Evolutionary conservation across 2,329 filamentous ascomycete species (phyloP), one percentile per base, ranked within the genome.

Genomic region (Aspergillus brasiliensis): DNA sequence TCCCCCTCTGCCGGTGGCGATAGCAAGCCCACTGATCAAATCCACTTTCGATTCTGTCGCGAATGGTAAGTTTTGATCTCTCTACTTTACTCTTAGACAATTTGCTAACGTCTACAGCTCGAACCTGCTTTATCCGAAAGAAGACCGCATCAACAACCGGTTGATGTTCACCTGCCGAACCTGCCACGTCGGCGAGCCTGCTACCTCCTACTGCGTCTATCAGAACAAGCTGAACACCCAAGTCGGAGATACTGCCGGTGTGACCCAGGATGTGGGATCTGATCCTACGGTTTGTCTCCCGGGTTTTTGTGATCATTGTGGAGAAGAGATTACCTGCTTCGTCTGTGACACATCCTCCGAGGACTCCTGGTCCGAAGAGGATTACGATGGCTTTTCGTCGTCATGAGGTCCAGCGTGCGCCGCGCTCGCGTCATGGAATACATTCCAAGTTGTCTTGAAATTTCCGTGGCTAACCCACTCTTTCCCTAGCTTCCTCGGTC

Each of bases 81-180:
- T 48, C 8, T 5, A 28, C 27, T 6, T 28, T 19, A 38, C 15
- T 54, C 27, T 19, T 31, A 25, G 47, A 34, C 31, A 51, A 23
- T 34, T 27, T 66, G 63, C 66, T 72, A 71, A 59, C 72, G 61
- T 46, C 42, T 23, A 47, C 68, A 91, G 88, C 82, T 97, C 93
- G 71, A 99, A 99, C 83, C 91, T 99, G 86, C 84, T 99, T 57
- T 98, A 98, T 74, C 95, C 95, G 53, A 95, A 96, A 80, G 96
- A 99, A 82, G 92, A 99, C 78, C 88, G 89, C 64, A 83, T 88
- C 62, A 88, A 87, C 63, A 91, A 91, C 81, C 89, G 88, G 71
- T 88, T 99, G 68, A 90, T 97, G 82, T 99, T 96, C 80, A 92
- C 91, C 65, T 99, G 95, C 83, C 91, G 94, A 70, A 97, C 93